Base-by-base conservation (phyloP, 768 basidiomycete species). In the Tylopilus plumbeoviolaceoides region DNA sequence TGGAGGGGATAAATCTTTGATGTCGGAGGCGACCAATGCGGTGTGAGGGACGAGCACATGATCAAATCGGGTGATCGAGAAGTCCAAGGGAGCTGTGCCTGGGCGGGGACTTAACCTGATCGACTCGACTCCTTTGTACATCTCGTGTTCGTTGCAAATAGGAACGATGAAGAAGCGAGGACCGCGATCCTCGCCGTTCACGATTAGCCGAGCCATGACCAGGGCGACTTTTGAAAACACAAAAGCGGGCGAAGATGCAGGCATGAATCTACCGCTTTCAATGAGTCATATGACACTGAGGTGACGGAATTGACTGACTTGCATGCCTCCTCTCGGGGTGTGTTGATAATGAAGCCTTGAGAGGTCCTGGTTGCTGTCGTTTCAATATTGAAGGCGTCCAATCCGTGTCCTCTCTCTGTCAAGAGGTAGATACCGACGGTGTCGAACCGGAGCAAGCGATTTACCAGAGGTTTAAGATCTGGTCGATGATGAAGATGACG, bases 301-400 rank as follows among this genome's bases (percentile, higher is more conserved):
- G 23, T 1, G 11, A 40, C 7, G 18, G 18, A 7, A 11, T 18
- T 17, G 9, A 61, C 76, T 52, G 59, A 82, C 81, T 84, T 84
- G 42, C 78, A 75, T 30, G 81, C 82, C 64, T 81, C 80, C 57
- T 80, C 77, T 36, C 77, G 67, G 33, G 81, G 81, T 0, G 82
- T 80, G 54, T 83, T 68, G 33, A 84, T 74, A 42, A 80, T 70
- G 54, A 77, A 83, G 2, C 81, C 82, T 52, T 75, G 67, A 3
- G 67, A 46, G 1, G 75, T 78, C 51, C 72, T 73, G 0, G 77
- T 80, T 10, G 80, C 83, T 15, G 81, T 84, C 8, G 83, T 84
- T 62, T 84, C 81, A 10, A 83, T 75, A 57, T 84, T 81, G 57
- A 79, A 76, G 1, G 80, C 76, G 43, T 83, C 82, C n/a, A 83